phyloP scores from a whole-genome alignment of 2,329 filamentous ascomycete genomes.

The Cercospora sp. region DNA sequence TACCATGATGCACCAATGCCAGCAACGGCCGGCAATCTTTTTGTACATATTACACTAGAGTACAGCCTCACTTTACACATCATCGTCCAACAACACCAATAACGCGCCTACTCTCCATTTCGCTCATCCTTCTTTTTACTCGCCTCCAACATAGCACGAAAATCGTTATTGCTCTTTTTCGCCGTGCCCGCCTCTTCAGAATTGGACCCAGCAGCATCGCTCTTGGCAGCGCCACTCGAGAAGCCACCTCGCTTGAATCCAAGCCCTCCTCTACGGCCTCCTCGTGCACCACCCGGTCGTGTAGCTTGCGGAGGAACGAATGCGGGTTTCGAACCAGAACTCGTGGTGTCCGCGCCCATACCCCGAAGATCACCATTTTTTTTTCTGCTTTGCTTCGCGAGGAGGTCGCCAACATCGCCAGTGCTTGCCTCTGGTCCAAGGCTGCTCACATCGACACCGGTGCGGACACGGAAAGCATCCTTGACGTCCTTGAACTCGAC shows the following conservation, averaged over 20 bases:
- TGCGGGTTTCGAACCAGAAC: slow-evolving; percentile 23
- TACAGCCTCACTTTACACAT: not conserved
- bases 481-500: slow-evolving; percentile 75
- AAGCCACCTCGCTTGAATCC: slow-evolving; percentile 49
- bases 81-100: not conserved
- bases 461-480: slow-evolving; percentile 70
- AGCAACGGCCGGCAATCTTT: not conserved
- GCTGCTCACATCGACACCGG: slow-evolving; percentile 45
- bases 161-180: slow-evolving; percentile 60
- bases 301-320: slow-evolving; percentile 39
- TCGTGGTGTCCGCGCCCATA: slow-evolving; percentile 36
- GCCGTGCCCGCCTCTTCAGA: slow-evolving; percentile 33
- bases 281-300: slow-evolving; percentile 49
- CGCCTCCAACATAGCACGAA: slow-evolving; percentile 56
- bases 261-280: slow-evolving; percentile 51
- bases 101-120: slow-evolving; percentile 23
- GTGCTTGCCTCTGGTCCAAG: slow-evolving; percentile 45
- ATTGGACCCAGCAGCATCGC: slow-evolving; percentile 31
- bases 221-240: slow-evolving; percentile 27
- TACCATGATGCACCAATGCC: not conserved
- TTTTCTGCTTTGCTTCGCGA: slow-evolving; percentile 44
- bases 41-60: slow-evolving; percentile 12
- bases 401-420: slow-evolving; percentile 56
- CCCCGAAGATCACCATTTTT: slow-evolving; percentile 26
- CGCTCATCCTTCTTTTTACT: slow-evolving; percentile 36